These are phyloP conservation scores for Rhynchosporium secalis DNA, from an alignment of 2,329 filamentous ascomycete genomes.

Conservation along the genomic window DNA sequence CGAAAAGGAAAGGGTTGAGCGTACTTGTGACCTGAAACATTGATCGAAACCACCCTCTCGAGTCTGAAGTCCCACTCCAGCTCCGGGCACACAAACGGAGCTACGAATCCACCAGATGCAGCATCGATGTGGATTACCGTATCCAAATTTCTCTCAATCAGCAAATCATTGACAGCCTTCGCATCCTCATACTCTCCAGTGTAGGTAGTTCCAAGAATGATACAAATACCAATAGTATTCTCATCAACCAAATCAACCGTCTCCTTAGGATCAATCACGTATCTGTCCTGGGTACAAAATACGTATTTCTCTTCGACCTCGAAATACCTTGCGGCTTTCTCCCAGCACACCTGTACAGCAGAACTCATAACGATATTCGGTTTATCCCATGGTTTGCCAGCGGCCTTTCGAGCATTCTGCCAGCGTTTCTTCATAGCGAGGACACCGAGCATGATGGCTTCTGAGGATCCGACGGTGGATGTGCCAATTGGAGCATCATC, in stretches of 20 bases:
- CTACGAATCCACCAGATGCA: conserved; percentile 88
- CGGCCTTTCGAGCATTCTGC: conserved; percentile 82
- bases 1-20: conserved; percentile 34
- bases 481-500: conserved; percentile 75
- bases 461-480: conserved; percentile 84
- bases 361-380: conserved; percentile 97
- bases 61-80: conserved; percentile 91
- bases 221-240: conserved; percentile 86
- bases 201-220: conserved; percentile 89
- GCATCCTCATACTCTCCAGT: conserved; percentile 95
- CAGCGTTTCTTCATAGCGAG: conserved; percentile 95
- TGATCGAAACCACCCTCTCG: conserved; percentile 87
- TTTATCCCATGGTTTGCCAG: conserved; percentile 74
- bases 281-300: conserved; percentile 61
- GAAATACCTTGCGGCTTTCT: conserved; percentile 87
- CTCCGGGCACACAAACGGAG: conserved; percentile 82
- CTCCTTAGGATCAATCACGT: conserved; percentile 63
- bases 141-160: conserved; percentile 73
- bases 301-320: conserved; percentile 88
- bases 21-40: conserved; percentile 90
- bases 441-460: conserved; percentile 80
- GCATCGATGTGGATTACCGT: conserved; percentile 92
- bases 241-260: conserved; percentile 62
- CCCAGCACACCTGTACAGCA: conserved; percentile 96
- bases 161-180: conserved; percentile 85